Conservation (phyloP, 2,329 filamentous ascomycete species). For the Bisporella sp. region DNA sequence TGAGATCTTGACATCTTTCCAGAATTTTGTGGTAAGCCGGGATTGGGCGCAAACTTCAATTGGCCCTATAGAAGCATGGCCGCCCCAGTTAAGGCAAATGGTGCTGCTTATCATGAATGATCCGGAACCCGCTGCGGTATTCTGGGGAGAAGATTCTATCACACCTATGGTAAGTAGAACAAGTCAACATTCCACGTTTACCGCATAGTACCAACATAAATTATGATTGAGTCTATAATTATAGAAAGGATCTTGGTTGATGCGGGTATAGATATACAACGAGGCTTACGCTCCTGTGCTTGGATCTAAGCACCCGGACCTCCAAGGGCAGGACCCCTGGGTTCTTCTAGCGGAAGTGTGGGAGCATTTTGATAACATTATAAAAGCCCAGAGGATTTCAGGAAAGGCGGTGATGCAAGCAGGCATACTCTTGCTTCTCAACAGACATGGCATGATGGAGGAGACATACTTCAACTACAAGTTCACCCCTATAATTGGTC, state of each 20-base stretch:
- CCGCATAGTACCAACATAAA: too few species aligned
- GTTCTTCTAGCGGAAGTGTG: background rate
- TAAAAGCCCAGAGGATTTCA: background rate
- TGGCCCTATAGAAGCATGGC: background rate
- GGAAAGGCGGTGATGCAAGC: background rate
- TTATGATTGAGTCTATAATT: too few species aligned
- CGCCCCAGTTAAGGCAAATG: background rate
- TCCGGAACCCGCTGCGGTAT: conserved; percentile 68
- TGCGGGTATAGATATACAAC: conserved; percentile 50
- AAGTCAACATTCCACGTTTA: too few species aligned
- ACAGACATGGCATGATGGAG: background rate
- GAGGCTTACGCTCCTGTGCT: conserved; percentile 65
- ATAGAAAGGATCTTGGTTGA: too few species aligned
- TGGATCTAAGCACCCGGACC: conserved; percentile 65
- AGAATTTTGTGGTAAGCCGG: background rate
- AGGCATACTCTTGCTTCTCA: background rate
- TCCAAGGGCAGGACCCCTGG: background rate
- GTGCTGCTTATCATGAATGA: conserved; percentile 62
- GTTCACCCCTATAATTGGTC: background rate
- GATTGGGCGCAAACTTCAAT: background rate
- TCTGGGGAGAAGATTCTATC: conserved; percentile 67
- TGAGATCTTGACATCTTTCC: background rate
- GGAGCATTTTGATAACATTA: background rate
- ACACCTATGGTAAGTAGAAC: conserved; percentile 23
- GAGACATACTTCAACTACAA: background rate